These are phyloP conservation scores for Hericium rajendrae DNA, from an alignment of 768 basidiomycete species.

Conservation along the genomic window DNA sequence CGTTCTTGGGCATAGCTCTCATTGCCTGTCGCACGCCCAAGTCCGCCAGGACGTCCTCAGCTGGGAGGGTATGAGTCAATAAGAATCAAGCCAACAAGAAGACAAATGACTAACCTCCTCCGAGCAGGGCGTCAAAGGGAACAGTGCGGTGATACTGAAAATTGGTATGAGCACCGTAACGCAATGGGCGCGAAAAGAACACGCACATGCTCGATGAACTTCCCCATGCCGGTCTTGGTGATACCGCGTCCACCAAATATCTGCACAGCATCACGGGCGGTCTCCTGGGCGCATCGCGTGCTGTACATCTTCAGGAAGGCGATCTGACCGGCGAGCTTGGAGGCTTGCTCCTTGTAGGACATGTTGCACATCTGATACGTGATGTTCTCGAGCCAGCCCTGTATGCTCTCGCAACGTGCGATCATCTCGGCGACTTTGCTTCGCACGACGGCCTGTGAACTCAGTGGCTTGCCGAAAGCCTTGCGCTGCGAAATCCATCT, in stretches of 20 bases:
- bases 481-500: slow-evolving; percentile 84
- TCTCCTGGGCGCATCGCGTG: slow-evolving; percentile 67
- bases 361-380: slow-evolving; percentile 87
- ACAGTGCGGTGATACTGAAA: slow-evolving; percentile 33
- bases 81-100: neutral
- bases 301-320: slow-evolving; percentile 73
- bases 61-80: slow-evolving; percentile 20
- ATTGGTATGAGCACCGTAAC: neutral
- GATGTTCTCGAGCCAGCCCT: slow-evolving; percentile 77
- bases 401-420: slow-evolving; percentile 66
- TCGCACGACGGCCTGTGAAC: slow-evolving; percentile 81
- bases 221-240: slow-evolving; percentile 81
- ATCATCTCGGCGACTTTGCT: slow-evolving; percentile 87
- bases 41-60: slow-evolving; percentile 70
- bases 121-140: slow-evolving; percentile 31
- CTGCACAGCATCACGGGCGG: slow-evolving; percentile 75
- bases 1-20: slow-evolving; percentile 44
- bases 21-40: slow-evolving; percentile 71
- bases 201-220: slow-evolving; percentile 60
- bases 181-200: neutral
- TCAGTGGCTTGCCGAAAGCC: slow-evolving; percentile 86
- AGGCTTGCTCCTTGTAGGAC: slow-evolving; percentile 69
- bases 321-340: slow-evolving; percentile 71
- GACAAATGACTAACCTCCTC: slow-evolving; percentile 24
- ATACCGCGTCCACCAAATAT: slow-evolving; percentile 82